phyloP scores from a whole-genome alignment of 2,329 filamentous ascomycete genomes.

The Penicillium frequentans region DNA sequence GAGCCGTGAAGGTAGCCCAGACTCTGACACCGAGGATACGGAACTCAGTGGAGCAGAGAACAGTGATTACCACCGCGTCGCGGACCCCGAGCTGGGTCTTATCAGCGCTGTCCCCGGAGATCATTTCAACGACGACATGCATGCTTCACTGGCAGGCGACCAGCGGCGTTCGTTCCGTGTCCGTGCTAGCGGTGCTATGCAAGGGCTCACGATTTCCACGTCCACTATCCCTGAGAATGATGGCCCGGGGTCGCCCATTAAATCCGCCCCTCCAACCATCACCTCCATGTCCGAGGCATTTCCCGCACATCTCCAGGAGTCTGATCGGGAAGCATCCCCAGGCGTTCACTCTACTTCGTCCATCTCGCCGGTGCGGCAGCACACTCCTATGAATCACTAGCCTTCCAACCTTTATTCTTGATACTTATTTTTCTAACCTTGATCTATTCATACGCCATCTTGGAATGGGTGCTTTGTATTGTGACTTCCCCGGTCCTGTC shows the following conservation, averaged over 20 bases:
- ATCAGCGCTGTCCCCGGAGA: conserved; percentile 15
- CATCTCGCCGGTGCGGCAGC: conserved; percentile 15
- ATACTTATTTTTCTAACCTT: conserved; percentile 7
- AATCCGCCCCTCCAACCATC: conserved; percentile 33
- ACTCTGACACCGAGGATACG: conserved; percentile 30
- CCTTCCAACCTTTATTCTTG: conserved; percentile 6
- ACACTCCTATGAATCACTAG: conserved; percentile 14
- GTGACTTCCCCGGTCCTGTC: not conserved
- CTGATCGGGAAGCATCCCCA: conserved; percentile 26
- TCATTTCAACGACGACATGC: conserved; percentile 25
- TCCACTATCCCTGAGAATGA: conserved; percentile 32
- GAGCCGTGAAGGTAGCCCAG: conserved; percentile 24
- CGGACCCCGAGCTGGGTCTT: conserved; percentile 24
- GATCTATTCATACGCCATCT: conserved; percentile 17
- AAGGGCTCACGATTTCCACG: conserved; percentile 31
- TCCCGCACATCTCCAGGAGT: conserved; percentile 10
- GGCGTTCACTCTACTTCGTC: conserved; percentile 25
- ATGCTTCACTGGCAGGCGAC: conserved; percentile 25
- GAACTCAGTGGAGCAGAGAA: conserved; percentile 23
- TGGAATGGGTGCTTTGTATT: conserved; percentile 9
- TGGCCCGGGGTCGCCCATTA: conserved; percentile 25
- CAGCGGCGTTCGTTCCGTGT: conserved; percentile 34
- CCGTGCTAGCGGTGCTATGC: conserved; percentile 33
- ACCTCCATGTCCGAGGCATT: conserved; percentile 27
- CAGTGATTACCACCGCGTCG: conserved; percentile 28